Base-by-base conservation (phyloP, 306 rosid genomes). In the Fagus sylvatica region DNA sequence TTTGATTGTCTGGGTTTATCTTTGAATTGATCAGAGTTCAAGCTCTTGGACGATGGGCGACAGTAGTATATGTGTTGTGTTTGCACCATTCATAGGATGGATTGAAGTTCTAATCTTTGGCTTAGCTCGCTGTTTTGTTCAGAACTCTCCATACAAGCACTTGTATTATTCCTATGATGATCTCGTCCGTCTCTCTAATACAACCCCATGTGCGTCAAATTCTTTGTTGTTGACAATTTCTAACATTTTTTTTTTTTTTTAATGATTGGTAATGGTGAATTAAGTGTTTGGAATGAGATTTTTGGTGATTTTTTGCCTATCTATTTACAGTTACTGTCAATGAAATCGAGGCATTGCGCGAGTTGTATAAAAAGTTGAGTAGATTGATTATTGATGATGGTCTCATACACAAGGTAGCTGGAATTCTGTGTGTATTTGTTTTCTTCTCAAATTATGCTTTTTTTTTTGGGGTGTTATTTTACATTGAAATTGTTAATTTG, bases 301-400 rank as follows among this genome's bases (percentile, higher is more conserved):
- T 8, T 42, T 51, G 22, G 17, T 62, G 43, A 56, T 79, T 66
- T 12, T 77, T 46, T 69, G 17, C 8, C 48, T 43, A 53, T 41
- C 49, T 32, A 76, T 19, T 66, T 6, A 55, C 86, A 90, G 94
- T 91, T 83, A 80, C 57, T 75, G 88, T 91, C 42, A 91, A 91
- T 82, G 97, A 91, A 59, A 78, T 91, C 48, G 97, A 91, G 75
- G 97, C 97, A 1, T 79, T 91, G 87, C 82, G 79, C 19, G 97
- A 89, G 42, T 59, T 89, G 78, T 91, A 83, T 81, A 91, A 89
- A 60, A 86, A 89, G 79, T 74, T 91, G 84, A 91, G 97, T 67
- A 72, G 86, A 53, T 90, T 91, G 6, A 77, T 89, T 48, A 74
- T 88, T 49, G 90, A 89, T 2, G 97, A 91, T 77, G 94, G 94